Base-by-base conservation (phyloP, 768 basidiomycete species). In the Lanmaoa rubissima region DNA sequence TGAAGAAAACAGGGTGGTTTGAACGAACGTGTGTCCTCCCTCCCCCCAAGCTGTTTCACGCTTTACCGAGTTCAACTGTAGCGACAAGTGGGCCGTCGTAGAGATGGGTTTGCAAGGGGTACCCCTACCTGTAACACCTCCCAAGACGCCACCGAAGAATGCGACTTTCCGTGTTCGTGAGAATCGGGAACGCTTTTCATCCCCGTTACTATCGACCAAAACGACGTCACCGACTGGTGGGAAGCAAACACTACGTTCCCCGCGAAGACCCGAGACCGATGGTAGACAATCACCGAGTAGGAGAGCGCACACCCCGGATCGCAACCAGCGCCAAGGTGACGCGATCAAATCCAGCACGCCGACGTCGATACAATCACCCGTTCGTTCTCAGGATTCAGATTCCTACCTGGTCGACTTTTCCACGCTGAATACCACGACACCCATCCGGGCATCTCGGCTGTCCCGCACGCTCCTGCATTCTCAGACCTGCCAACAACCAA, bases 1-100 rank as follows among this genome's bases (percentile, higher is more conserved):
- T 70, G 10, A 72, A 70, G 58, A 72, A 64, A 42, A 61, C 66
- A 5, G 70, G 70, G 21, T 70, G 69, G 69, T 58, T 70, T 6
- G 69, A 70, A 59, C 68, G 70, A 61, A 40, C 31, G 69, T 70
- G 48, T 8, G 68, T 57, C 28, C 28, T 16, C 3, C 10, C 12
- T 0, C 10, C 0, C 1, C 3, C 14, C 4, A 12, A 11, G 1
- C 24, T 19, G 28, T 35, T 19, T 39, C 17, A 19, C 2, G 16
- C n/a, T 40, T n/a, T 26, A 6, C 17, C 7, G 10, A 3, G 34
- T 24, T 49, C 14, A 17, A 21, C n/a, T 46, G 24, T 34, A 70
- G 70, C 12, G 69, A 72, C 59, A 65, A 68, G 41, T 70, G 69
- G 69, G 55, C 64, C 1, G 50, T 68, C 26, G 64, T 70, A 28